A percentile compares a stretch with the other conserved stretches of the same genome.
Conservation (phyloP, 495 filamentous ascomycete genomes). For the Clavariopsis aquatica region DNA sequence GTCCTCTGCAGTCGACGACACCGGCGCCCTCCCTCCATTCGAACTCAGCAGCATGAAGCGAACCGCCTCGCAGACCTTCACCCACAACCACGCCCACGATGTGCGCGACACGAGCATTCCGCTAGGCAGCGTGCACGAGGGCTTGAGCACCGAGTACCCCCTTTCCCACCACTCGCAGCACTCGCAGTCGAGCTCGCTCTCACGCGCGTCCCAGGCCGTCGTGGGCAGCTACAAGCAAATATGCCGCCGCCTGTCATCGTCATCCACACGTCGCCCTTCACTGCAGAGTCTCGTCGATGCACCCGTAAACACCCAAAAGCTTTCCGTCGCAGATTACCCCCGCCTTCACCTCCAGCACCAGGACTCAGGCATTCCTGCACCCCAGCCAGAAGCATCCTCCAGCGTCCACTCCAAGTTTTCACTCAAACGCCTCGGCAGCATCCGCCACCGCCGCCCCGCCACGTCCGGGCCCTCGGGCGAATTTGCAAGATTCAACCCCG, state of each 20-base stretch:
- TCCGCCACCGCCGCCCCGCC: slow-evolving; percentile 28
- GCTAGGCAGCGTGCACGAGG: slow-evolving; percentile 23
- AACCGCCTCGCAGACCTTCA: slow-evolving; percentile 37
- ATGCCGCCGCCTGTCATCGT: slow-evolving; percentile 28
- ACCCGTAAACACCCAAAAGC: neutral
- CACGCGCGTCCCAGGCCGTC: slow-evolving; percentile 20
- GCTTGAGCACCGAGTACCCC: slow-evolving; percentile 5
- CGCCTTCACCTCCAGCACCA: slow-evolving; percentile 17
- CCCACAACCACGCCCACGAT: slow-evolving; percentile 9
- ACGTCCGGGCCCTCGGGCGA: slow-evolving; percentile 36
- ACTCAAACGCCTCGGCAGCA: slow-evolving; percentile 21
- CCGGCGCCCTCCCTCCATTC: neutral
- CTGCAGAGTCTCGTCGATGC: neutral
- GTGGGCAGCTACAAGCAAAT: slow-evolving; percentile 25
- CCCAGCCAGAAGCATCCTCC: neutral
- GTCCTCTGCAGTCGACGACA: slow-evolving; percentile 33
- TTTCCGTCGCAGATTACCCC: neutral
- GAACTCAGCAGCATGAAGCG: slow-evolving; percentile 31
- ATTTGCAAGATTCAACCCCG: slow-evolving; percentile 27
- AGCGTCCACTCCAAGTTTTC: slow-evolving; percentile 16
- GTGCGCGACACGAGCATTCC: slow-evolving; percentile 4
- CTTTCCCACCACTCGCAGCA: neutral
- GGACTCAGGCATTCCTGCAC: slow-evolving; percentile 26
- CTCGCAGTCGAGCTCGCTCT: slow-evolving; percentile 29
- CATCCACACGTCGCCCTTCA: slow-evolving; percentile 20